Percentiles rank a stretch among this genome's conserved stretches.
These are phyloP conservation scores for Eucalyptus urophylla DNA, from an alignment of 345 rosid genomes.

Conservation along the genomic window DNA sequence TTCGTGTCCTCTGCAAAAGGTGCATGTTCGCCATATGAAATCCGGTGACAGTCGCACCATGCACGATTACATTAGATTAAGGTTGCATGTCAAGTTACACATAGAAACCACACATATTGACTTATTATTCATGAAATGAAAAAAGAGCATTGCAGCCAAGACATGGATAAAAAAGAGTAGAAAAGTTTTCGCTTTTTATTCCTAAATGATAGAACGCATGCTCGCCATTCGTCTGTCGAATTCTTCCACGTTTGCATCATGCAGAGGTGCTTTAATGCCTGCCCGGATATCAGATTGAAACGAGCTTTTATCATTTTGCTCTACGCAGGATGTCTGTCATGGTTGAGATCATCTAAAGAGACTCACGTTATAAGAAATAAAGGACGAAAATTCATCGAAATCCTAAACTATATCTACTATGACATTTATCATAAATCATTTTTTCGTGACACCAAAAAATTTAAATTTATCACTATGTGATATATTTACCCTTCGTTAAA, in stretches of 20 bases:
- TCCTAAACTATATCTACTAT: fast-evolving
- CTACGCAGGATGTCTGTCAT: too few species aligned
- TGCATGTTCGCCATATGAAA: background rate
- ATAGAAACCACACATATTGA: background rate
- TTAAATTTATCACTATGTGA: too few species aligned
- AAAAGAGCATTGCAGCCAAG: background rate
- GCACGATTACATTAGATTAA: background rate
- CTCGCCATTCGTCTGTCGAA: background rate
- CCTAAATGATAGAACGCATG: background rate
- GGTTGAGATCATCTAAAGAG: background rate
- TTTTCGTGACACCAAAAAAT: too few species aligned
- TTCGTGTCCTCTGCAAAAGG: background rate
- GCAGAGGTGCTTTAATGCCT: background rate
- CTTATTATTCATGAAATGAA: background rate
- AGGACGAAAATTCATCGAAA: background rate
- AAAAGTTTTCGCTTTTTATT: background rate
- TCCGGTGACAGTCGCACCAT: background rate
- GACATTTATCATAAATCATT: too few species aligned
- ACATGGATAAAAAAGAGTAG: background rate
- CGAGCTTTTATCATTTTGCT: background rate
- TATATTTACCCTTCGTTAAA: fast-evolving
- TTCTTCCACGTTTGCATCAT: background rate
- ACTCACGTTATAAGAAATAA: background rate
- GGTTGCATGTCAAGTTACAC: background rate
- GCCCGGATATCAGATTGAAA: background rate